Conservation (phyloP, 352 stramenopile genomes). For the Ophiocytium majus region DNA sequence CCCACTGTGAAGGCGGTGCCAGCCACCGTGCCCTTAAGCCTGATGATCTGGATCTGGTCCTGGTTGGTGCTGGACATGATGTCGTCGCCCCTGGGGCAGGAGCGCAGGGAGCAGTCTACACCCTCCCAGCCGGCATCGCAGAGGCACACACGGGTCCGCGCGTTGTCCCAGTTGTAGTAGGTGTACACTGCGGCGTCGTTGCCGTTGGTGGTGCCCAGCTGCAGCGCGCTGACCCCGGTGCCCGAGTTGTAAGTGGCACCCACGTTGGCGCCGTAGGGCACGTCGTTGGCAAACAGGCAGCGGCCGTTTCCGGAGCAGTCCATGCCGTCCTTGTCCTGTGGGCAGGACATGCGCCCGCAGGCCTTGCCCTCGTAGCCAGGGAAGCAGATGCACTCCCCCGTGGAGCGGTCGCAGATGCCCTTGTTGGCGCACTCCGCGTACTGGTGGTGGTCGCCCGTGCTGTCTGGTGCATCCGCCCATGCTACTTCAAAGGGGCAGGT, state of each 20-base stretch:
- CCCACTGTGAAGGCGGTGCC: too few relatives aligned
- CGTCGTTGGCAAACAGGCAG: conserved; percentile 65
- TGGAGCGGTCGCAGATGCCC: conserved; percentile 83
- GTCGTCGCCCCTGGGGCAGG: conserved; percentile 78
- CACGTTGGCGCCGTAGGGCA: conserved; percentile 62
- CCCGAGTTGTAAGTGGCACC: conserved; percentile 62
- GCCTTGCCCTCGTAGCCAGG: conserved; percentile 68
- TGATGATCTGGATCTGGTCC: conserved; percentile 58
- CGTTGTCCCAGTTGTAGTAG: conserved; percentile 51
- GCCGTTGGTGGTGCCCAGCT: conserved; percentile 34
- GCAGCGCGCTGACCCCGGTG: conserved; percentile 53
- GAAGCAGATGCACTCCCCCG: conserved; percentile 81
- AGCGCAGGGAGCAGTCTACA: conserved; percentile 72
- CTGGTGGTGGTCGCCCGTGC: conserved; percentile 63
- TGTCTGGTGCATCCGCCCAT: conserved; percentile 62
- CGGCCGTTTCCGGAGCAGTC: conserved; percentile 75
- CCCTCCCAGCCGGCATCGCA: conserved; percentile 82
- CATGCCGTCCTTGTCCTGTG: conserved; percentile 75
- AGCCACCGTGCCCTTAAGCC: not conserved
- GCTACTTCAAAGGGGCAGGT: conserved; percentile 64
- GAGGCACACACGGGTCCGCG: conserved; percentile 60
- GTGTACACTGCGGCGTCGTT: conserved; percentile 50
- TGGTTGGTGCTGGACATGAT: conserved; percentile 62
- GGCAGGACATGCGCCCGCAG: conserved; percentile 85
- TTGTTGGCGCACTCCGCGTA: conserved; percentile 87